A percentile compares a stretch with the other conserved stretches of the same genome.
phyloP scores from a whole-genome alignment of 768 basidiomycete species.

The Rubroboletus satanas region DNA sequence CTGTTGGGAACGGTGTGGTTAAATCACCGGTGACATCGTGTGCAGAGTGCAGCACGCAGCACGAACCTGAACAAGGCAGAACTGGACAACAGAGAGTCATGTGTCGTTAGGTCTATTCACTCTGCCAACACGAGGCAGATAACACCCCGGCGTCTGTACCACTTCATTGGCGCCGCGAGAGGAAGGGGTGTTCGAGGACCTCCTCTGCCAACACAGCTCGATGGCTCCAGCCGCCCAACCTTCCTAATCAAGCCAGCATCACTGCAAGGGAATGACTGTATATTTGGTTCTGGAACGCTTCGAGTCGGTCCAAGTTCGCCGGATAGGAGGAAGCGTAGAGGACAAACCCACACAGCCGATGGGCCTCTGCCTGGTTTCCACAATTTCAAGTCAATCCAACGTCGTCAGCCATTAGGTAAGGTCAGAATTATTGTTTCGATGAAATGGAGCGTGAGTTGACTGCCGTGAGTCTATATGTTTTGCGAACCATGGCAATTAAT shows the following conservation, averaged over 20 bases:
- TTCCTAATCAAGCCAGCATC: slow-evolving; percentile 10
- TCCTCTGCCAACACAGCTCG: background rate
- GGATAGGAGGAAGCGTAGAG: background rate
- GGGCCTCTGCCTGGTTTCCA: no score
- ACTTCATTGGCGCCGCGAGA: slow-evolving; percentile 11
- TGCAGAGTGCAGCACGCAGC: background rate
- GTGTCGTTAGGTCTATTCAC: background rate
- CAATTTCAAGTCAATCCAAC: no score
- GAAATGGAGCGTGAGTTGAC: background rate
- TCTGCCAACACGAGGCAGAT: slow-evolving; percentile 26
- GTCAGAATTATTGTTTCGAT: background rate
- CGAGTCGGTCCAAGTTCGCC: slow-evolving; percentile 6
- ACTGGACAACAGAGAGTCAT: background rate
- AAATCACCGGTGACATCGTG: slow-evolving; percentile 6
- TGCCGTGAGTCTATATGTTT: background rate
- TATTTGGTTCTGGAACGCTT: slow-evolving; percentile 7
- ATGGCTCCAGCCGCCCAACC: slow-evolving; percentile 4
- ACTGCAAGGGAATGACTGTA: background rate
- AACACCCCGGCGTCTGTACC: slow-evolving; percentile 28
- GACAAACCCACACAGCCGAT: background rate
- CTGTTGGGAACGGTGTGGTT: background rate
- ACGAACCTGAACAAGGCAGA: background rate
- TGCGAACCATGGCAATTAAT: background rate
- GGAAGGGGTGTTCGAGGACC: slow-evolving; percentile 24
- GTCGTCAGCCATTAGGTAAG: slow-evolving; percentile 14